Percentiles rank a stretch among this genome's conserved stretches.
Evolutionary conservation across 1,284 basidiomycete species (phyloP).

Genomic region (Malassezia slooffiae): DNA sequence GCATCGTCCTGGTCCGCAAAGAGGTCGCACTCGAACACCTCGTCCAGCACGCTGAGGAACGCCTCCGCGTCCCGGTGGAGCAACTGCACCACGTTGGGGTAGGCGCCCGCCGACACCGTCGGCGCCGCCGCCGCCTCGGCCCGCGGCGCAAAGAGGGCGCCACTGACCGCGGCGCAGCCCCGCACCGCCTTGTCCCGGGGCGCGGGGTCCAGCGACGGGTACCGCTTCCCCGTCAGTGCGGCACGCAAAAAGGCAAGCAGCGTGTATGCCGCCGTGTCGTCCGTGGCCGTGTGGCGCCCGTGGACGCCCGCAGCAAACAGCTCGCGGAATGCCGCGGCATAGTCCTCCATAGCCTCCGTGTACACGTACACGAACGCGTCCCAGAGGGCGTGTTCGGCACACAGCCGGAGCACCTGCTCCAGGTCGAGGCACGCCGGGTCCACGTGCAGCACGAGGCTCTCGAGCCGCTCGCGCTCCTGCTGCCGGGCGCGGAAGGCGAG

Average conservation of each 20-base stretch:
- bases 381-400: slow-evolving; percentile 69
- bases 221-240: slow-evolving; percentile 21
- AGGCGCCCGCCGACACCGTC: slow-evolving; percentile 44
- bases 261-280: slow-evolving; percentile 21
- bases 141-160: too few relatives aligned
- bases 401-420: slow-evolving; percentile 79
- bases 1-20: slow-evolving; percentile 64
- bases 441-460: slow-evolving; percentile 89
- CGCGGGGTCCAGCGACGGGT: slow-evolving; percentile 15
- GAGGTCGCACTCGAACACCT: slow-evolving; percentile 85
- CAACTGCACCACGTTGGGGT: slow-evolving; percentile 75
- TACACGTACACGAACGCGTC: slow-evolving; percentile 92
- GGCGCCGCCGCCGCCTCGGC: too few relatives aligned
- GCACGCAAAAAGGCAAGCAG: slow-evolving; percentile 16
- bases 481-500: slow-evolving; percentile 66
- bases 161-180: too few relatives aligned
- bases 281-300: slow-evolving; percentile 52
- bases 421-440: slow-evolving; percentile 82
- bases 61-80: slow-evolving; percentile 86
- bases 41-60: slow-evolving; percentile 82
- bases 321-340: slow-evolving; percentile 76
- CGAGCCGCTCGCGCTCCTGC: slow-evolving; percentile 63
- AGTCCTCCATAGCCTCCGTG: slow-evolving; percentile 75
- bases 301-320: slow-evolving; percentile 61
- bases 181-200: slow-evolving; percentile 23